Percentiles rank a stretch among this genome's conserved stretches.
Conservation (phyloP, 2,329 filamentous ascomycete species). For the Waltergamsia citrina region DNA sequence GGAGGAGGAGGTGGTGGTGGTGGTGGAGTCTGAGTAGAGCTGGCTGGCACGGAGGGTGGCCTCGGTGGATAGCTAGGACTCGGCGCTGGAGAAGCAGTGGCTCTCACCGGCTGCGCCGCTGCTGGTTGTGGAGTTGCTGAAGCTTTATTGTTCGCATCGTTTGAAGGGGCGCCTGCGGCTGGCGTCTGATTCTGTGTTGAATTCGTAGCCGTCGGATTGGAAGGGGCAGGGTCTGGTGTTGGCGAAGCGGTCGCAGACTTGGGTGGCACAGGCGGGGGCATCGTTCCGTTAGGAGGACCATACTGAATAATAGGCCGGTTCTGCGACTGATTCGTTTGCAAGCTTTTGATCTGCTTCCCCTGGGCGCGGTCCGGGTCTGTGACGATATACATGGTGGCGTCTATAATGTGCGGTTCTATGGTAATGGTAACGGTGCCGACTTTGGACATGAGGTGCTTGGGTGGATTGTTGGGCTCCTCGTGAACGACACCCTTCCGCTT, state of each 20-base stretch:
- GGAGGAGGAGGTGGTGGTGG: conserved; percentile 9
- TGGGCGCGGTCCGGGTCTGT: conserved; percentile 52
- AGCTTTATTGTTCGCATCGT: not conserved
- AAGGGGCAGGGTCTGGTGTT: conserved; percentile 9
- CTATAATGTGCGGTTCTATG: conserved; percentile 72
- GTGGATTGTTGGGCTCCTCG: conserved; percentile 56
- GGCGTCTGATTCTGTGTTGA: conserved; percentile 1
- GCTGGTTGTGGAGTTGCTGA: conserved; percentile 8
- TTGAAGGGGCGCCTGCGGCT: conserved; percentile 1
- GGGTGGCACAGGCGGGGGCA: conserved; percentile 33
- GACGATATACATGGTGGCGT: conserved; percentile 64
- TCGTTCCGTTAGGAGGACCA: conserved; percentile 51
- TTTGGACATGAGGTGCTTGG: conserved; percentile 63
- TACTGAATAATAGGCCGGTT: conserved; percentile 54
- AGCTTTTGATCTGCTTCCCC: conserved; percentile 13
- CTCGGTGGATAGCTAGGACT: conserved; percentile 4
- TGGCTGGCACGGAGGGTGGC: conserved; percentile 1
- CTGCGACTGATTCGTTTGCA: conserved; percentile 10
- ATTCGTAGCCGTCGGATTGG: conserved; percentile 10
- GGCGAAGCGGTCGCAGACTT: conserved; percentile 10
- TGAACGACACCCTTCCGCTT: conserved; percentile 57
- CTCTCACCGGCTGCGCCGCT: conserved; percentile 5
- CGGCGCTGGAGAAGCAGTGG: conserved; percentile 1
- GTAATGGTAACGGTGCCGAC: conserved; percentile 66
- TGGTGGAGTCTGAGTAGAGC: conserved; percentile 10